Conservation (phyloP, 352 stramenopile species). For the Phytophthora sansomeana region DNA sequence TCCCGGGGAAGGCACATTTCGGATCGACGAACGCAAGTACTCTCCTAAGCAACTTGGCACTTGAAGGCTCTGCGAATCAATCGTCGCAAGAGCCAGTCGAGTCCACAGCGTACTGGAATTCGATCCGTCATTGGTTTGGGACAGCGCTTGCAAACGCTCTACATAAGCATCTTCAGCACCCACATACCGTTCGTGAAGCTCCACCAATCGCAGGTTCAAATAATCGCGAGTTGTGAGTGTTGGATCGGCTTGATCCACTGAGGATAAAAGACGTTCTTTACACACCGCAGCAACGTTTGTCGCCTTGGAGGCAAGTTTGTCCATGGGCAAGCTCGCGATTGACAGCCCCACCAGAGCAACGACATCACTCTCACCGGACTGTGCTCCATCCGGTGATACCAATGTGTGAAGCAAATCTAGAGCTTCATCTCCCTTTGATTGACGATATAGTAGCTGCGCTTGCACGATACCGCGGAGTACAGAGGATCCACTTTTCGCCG, state of each 20-base stretch:
- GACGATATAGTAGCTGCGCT: conserved; percentile 31
- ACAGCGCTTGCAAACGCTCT: conserved; percentile 37
- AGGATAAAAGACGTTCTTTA: conserved; percentile 44
- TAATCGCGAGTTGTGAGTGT: conserved; percentile 30
- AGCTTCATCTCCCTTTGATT: conserved; percentile 35
- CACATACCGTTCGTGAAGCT: conserved; percentile 48
- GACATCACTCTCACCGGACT: conserved; percentile 28
- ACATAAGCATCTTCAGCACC: conserved; percentile 32
- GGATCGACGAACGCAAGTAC: conserved; percentile 32
- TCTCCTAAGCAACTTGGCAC: conserved; percentile 38
- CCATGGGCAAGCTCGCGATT: conserved; percentile 39
- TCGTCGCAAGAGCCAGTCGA: conserved; percentile 44
- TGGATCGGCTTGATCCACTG: conserved; percentile 31
- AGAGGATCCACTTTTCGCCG: conserved; percentile 2
- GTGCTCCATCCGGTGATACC: conserved; percentile 23
- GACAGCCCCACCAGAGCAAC: conserved; percentile 47
- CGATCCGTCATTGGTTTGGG: conserved; percentile 27
- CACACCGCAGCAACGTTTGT: conserved; percentile 26
- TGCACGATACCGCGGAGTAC: conserved; percentile 38
- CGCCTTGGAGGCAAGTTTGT: conserved; percentile 21
- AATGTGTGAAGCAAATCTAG: conserved; percentile 36
- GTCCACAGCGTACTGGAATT: conserved; percentile 31
- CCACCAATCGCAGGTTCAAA: conserved; percentile 43
- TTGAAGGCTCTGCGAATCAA: conserved; percentile 45
- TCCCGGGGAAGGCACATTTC: conserved; percentile 3